A percentile compares a stretch with the other conserved stretches of the same genome.
phyloP scores from a whole-genome alignment of 495 filamentous ascomycete species.

The Bathelium albidoporum region DNA sequence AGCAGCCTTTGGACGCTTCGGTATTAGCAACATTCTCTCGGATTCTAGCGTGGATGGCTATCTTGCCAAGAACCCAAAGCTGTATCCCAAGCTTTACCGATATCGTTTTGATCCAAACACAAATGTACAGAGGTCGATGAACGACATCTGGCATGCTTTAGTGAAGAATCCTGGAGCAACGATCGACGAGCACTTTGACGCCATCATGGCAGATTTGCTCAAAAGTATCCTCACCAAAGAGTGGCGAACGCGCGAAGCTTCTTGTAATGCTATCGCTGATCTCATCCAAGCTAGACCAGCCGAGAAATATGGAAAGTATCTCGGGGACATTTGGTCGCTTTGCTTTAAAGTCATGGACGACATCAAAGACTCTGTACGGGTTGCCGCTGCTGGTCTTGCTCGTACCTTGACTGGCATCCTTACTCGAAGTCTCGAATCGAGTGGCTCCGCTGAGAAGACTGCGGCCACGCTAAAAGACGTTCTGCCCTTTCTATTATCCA shows the following conservation, averaged over 20 bases:
- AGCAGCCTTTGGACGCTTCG: conserved; percentile 88
- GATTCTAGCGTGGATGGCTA: conserved; percentile 68
- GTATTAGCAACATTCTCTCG: conserved; percentile 81
- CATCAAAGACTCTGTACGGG: conserved; percentile 81
- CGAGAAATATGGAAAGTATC: conserved; percentile 69
- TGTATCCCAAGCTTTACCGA: conserved; percentile 88
- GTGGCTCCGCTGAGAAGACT: conserved; percentile 54
- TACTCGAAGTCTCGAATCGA: conserved; percentile 74
- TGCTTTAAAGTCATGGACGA: conserved; percentile 85
- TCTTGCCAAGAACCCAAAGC: conserved; percentile 68
- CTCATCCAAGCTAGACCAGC: conserved; percentile 66
- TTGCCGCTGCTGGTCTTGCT: conserved; percentile 69
- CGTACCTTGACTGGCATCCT: conserved; percentile 71
- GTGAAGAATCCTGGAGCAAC: conserved; percentile 71
- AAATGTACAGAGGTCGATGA: conserved; percentile 88
- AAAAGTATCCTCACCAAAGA: conserved; percentile 79
- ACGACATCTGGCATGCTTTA: conserved; percentile 88
- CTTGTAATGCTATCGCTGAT: conserved; percentile 82
- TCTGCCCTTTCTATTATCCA: conserved; percentile 83
- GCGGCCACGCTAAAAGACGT: conserved; percentile 73
- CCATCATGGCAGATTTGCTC: conserved; percentile 76
- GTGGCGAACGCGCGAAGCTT: conserved; percentile 86
- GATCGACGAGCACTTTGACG: conserved; percentile 66
- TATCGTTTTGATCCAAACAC: conserved; percentile 92
- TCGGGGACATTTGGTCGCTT: conserved; percentile 70